Percentiles rank a stretch among this genome's conserved stretches.
phyloP scores from a whole-genome alignment of 2,329 filamentous ascomycete species.

The Ampelomyces quisqualis region DNA sequence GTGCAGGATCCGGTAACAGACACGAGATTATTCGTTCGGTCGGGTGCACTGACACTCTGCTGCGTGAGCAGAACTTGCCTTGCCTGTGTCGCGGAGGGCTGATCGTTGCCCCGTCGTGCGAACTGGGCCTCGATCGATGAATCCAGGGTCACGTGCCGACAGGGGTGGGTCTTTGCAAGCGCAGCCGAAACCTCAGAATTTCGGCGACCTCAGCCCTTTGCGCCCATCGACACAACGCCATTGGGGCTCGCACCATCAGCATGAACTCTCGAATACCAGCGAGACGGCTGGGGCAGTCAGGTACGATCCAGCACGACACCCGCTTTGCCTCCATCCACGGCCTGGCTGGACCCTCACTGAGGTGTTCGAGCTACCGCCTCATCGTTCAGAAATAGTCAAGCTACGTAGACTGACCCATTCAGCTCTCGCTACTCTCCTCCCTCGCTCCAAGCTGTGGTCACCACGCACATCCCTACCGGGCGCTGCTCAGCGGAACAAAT shows the following conservation, averaged over 20 bases:
- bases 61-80: constrained; percentile 7
- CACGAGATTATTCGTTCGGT: constrained; percentile 1
- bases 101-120: constrained; percentile 11
- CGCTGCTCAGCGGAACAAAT: constrained; percentile 19
- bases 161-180: constrained; percentile 1
- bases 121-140: constrained; percentile 1
- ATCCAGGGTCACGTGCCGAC: constrained; percentile 11
- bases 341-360: no score
- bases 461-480: constrained; percentile 14
- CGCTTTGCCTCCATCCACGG: neutral
- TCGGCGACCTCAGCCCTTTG: constrained; percentile 11
- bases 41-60: constrained; percentile 2
- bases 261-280: constrained; percentile 69
- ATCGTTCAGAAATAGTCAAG: no score
- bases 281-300: constrained; percentile 60
- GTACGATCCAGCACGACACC: constrained; percentile 47
- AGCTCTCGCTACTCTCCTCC: constrained; percentile 29
- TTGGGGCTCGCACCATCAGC: constrained; percentile 29
- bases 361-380: no score
- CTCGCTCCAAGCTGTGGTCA: constrained; percentile 18
- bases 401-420: neutral
- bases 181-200: constrained; percentile 18
- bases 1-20: neutral
- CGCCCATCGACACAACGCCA: constrained; percentile 24
- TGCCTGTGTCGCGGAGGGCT: constrained; percentile 11